Base-by-base conservation (phyloP, 768 basidiomycete genomes). In the Leccinum obscurum region DNA sequence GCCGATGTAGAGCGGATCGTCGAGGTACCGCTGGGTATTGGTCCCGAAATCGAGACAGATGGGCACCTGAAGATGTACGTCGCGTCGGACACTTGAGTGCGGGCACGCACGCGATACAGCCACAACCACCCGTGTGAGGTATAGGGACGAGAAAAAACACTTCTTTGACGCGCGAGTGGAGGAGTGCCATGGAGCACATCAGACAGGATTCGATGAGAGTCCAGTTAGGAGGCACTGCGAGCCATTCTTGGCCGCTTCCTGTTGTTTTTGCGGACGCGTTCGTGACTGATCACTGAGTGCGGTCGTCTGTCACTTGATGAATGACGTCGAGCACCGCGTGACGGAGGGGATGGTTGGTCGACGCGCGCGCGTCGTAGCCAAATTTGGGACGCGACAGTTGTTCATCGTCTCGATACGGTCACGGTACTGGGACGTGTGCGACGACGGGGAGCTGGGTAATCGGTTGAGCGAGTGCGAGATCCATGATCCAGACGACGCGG, bases 121-220 rank as follows among this genome's bases (percentile, higher is more conserved):
- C 93, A 62, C 93, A 94, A 0, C 95, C 96, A 26, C 97, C 96
- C 0, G 93, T 95, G 54, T 80, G 76, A 1, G 80, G 75, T 85
- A 91, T 92, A 0, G 89, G 83, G 28, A 84, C 70, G 35, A 98
- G 70, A 69, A 88, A 86, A 70, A 92, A 82, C 6, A 98, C 83
- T 61, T 94, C 87, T 66, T 90, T 89, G 58, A 98, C 93, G n/a
- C 97, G 85, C 1, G 92, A 95, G 74, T 99, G 97, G 7, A 97
- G 77, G 22, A 98, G 77, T 2, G 95, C 93, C 97, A 99, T 99
- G 68, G 88, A 85, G 73, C 97, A 99, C 93, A 98, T 94, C 58
- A 99, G 83, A 66, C 97, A 99, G 1, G 97, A 96, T 67, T 99
- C 97, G 75, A 87, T 85, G 77, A 98, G 17, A 87, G 82, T 2